Evolutionary conservation across 2,329 filamentous ascomycete species (phyloP).

Genomic region (Aspergillus ochraceus): DNA sequence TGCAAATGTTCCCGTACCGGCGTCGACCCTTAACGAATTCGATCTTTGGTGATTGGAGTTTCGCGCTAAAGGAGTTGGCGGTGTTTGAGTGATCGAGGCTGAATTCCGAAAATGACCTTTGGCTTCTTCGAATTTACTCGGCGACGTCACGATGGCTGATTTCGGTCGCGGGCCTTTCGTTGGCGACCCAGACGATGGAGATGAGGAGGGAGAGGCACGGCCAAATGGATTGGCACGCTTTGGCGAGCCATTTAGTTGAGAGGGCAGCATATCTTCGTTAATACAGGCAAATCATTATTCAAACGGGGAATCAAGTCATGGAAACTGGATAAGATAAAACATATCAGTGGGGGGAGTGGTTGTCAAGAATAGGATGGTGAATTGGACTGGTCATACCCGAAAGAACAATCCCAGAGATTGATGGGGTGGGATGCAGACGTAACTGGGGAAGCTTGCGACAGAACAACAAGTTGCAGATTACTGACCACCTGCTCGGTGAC

Average conservation of each 20-base stretch:
- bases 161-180: slow-evolving; percentile 60
- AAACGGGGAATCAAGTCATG: slow-evolving; percentile 14
- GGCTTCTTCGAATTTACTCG: slow-evolving; percentile 43
- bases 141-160: slow-evolving; percentile 70
- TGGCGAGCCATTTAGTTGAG: slow-evolving; percentile 63
- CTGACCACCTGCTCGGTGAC: slow-evolving; percentile 2
- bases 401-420: background rate
- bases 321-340: slow-evolving; percentile 5
- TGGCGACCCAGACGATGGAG: slow-evolving; percentile 62
- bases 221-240: slow-evolving; percentile 81
- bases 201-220: slow-evolving; percentile 57
- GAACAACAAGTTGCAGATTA: slow-evolving; percentile 6
- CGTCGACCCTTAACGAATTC: slow-evolving; percentile 65
- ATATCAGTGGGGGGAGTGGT: slow-evolving; percentile 2
- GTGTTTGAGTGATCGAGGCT: slow-evolving; percentile 60
- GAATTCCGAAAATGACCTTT: slow-evolving; percentile 66
- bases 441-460: background rate
- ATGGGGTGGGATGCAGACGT: slow-evolving; percentile 4
- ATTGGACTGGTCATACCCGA: background rate
- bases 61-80: slow-evolving; percentile 46
- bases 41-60: slow-evolving; percentile 48
- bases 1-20: slow-evolving; percentile 80
- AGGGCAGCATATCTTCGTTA: slow-evolving; percentile 50
- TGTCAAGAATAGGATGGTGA: background rate
- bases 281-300: slow-evolving; percentile 33